A percentile compares a stretch with the other conserved stretches of the same genome.
Conservation (phyloP, 768 basidiomycete genomes). For the Lactifluus piperatus region DNA sequence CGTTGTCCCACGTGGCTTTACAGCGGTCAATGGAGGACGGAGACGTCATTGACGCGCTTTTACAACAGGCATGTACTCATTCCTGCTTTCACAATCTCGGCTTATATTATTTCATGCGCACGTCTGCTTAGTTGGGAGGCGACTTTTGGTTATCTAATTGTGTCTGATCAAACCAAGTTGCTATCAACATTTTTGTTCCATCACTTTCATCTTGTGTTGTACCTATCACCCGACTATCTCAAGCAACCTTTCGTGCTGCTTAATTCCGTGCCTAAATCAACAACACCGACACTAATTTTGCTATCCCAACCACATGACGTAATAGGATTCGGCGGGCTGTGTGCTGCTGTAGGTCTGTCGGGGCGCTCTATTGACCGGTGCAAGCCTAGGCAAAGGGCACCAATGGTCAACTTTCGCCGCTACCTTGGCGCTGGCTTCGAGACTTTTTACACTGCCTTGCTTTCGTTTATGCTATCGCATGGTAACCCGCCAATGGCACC, state of each 20-base stretch:
- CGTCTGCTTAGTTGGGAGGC: slow-evolving; percentile 6
- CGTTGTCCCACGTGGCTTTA: not conserved
- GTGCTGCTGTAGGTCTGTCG: not conserved
- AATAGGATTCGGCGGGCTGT: not conserved
- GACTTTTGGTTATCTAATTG: not conserved
- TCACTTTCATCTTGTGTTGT: slow-evolving; percentile 2
- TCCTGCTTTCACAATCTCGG: not conserved
- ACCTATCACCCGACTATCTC: slow-evolving; percentile 6
- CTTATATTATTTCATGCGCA: slow-evolving; percentile 3
- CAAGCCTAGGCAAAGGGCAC: not conserved
- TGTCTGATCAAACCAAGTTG: not conserved
- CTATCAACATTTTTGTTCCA: not conserved
- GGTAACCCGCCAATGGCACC: not conserved
- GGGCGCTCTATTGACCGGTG: not conserved
- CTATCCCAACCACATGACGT: not conserved
- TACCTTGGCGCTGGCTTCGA: not conserved
- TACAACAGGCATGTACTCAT: slow-evolving; percentile 12
- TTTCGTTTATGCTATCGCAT: not conserved
- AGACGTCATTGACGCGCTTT: slow-evolving; percentile 17
- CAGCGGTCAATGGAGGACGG: slow-evolving; percentile 18
- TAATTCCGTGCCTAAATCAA: not conserved
- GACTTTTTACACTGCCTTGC: not conserved
- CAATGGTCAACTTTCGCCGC: not conserved
- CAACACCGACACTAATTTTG: not conserved
- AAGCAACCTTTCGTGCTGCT: not conserved